Evolutionary conservation across 169 alveolate species (phyloP).

Genomic region (Cryptosporidium andersoni): DNA sequence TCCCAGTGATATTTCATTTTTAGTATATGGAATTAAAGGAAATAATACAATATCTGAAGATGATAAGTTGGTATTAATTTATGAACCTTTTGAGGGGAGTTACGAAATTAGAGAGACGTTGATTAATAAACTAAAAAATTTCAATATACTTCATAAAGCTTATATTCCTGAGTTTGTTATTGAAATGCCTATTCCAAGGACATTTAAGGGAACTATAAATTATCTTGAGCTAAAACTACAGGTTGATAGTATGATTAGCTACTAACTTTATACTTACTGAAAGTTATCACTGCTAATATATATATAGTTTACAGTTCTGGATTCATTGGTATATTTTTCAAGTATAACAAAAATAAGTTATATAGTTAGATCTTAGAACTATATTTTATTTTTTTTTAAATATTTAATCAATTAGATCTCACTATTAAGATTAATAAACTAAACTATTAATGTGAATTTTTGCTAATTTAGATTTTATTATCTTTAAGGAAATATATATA

Average conservation of each 20-base stretch:
- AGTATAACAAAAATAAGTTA: no score
- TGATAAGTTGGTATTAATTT: conserved; percentile 38
- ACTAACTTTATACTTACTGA: no score
- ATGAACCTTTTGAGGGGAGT: conserved; percentile 25
- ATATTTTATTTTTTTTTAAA: no score
- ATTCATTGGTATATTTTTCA: no score
- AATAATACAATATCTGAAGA: conserved; percentile 43
- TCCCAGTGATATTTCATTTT: conserved; percentile 3
- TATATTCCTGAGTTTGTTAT: conserved; percentile 35
- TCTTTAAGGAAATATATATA: no score
- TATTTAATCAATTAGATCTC: no score
- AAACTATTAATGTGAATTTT: no score
- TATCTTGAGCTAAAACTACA: not conserved
- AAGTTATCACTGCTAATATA: no score
- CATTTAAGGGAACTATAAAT: conserved; percentile 35
- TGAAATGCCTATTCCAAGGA: conserved; percentile 13
- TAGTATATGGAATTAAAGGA: conserved; percentile 22
- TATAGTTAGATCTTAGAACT: no score
- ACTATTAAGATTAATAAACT: no score
- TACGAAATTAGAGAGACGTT: not conserved
- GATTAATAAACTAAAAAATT: not conserved
- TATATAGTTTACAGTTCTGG: no score
- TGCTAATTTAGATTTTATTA: no score
- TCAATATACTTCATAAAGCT: not conserved
- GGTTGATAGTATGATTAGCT: not conserved